Evolutionary conservation across 257 asterid genomes (phyloP), one percentile per base, ranked within the genome.

Genomic region (Capsicum baccatum): DNA sequence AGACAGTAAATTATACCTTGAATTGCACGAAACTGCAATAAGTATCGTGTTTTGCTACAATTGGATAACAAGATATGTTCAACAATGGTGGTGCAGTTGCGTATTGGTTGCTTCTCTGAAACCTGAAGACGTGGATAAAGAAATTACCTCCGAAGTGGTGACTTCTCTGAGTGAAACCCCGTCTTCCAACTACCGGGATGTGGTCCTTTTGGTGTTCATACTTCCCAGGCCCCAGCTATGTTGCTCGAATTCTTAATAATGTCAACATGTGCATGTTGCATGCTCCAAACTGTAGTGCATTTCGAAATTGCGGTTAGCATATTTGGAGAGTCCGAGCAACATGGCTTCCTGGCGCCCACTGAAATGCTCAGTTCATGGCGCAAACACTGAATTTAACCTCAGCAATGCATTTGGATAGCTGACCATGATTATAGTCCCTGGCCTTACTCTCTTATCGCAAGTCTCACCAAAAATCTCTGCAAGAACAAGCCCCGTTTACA

Each of bases 31-130:
- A 81, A 87, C 92, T 15, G 83, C 94, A 0, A 82, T 44, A 57
- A 76, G 85, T 85, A 62, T 89, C 33, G 89, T 90, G 33, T 44
- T 92, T 94, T 11, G 95, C 98, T 21, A 92, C 99, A 44, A 92
- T 93, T 21, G 94, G 99, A 50, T 85, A 93, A 60, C 92, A 92
- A 58, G 92, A 92, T 89, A 94, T 94, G 98, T 92, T 93, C 91
- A 92, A 96, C 87, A 83, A 91, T 6, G 86, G 95, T 58, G 98
- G 98, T 37, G 97, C 97, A 16, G 88, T 92, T 85, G 95, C 94
- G 64, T 84, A 87, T 21, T 81, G 42, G 78, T 33, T 50, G 63
- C 86, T 57, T 66, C n/a, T 4, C 26, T 48, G 76, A 83, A 88
- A 87, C 78, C 90, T 12, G 86, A 83, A 42, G 44, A 57, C 6